A percentile compares a stretch with the other conserved stretches of the same genome.
Evolutionary conservation across 805 yeast genomes (phyloP).

Genomic region (Teunomyces atbi): DNA sequence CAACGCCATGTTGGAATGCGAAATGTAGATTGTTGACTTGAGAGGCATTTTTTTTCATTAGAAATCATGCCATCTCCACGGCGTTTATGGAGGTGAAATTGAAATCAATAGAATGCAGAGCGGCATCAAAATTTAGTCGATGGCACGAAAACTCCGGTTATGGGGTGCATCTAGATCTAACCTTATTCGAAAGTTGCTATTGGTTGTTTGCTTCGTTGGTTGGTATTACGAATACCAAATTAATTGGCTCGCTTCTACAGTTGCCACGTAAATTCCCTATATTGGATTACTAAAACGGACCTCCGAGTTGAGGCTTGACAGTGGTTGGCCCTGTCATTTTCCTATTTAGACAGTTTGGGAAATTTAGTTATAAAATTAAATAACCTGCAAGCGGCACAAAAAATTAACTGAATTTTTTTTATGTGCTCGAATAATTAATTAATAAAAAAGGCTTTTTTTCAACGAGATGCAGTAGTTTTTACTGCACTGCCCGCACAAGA

Average conservation of each 20-base stretch:
- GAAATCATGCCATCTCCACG: neutral
- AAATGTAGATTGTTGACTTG: neutral
- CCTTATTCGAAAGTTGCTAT: neutral
- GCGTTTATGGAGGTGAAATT: neutral
- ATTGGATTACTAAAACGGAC: no score
- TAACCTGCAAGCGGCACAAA: slow-evolving; percentile 1
- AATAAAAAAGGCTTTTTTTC: neutral
- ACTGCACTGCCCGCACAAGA: neutral
- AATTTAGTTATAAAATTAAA: neutral
- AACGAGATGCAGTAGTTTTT: neutral
- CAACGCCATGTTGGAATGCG: neutral
- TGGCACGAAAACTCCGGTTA: neutral
- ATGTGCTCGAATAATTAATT: neutral
- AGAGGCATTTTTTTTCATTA: neutral
- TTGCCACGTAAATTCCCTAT: no score
- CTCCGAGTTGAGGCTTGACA: neutral
- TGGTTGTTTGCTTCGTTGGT: neutral
- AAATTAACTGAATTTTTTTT: neutral
- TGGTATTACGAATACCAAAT: neutral
- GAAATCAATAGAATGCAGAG: neutral
- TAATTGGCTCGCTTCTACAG: neutral
- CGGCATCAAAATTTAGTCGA: neutral
- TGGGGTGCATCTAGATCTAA: slow-evolving; percentile 1
- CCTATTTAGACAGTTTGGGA: neutral
- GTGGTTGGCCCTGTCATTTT: neutral